Evolutionary conservation across 1,284 basidiomycete species (phyloP), one percentile per base, ranked within the genome.

Genomic region (Tremellales sp.): DNA sequence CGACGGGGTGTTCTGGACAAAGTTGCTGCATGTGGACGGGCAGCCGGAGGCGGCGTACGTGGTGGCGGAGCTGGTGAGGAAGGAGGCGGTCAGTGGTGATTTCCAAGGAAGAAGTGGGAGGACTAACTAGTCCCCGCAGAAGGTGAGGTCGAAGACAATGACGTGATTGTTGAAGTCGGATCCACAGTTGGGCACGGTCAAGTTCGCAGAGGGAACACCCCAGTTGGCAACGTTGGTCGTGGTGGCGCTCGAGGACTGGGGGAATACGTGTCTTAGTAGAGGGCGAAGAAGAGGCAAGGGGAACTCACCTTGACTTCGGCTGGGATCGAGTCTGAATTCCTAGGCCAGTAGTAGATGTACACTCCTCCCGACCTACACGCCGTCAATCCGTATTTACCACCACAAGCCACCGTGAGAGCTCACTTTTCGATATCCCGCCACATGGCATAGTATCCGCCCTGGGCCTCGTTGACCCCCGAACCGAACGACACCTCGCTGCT

Each of bases 371-470:
- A 60, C 42, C 54, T 67, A 32, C 6, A 36, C 9, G 8, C 22
- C 2, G 12, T 24, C 14, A 26, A 32, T 35, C 21, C 25, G 22
- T 25, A 21, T n/a, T 3, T 39, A 27, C 5, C 25, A 34, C 14
- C 7, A 18, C 13, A 38, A 37, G 40, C 14, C 35, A 36, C 5
- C 36, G 18, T 24, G 22, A 18, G 32, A 14, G 34, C 62, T 60
- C 50, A 71, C 68, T 58, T 53, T 37, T 57, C 37, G 32, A 60
- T 33, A 57, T 69, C 59, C 44, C 70, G 48, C 57, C 65, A 59
- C 51, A 71, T 86, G 35, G 84, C 84, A 72, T 86, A 91, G 47
- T 84, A 84, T 37, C 89, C 89, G 18, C 89, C 89, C 19, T 81
- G 81, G 47, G 76, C 81, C 8, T 60, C 44, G 45, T 72, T 72